A percentile compares a stretch with the other conserved stretches of the same genome.
Conservation (phyloP, 2,329 filamentous ascomycete genomes). For the Colletotrichum sp. region DNA sequence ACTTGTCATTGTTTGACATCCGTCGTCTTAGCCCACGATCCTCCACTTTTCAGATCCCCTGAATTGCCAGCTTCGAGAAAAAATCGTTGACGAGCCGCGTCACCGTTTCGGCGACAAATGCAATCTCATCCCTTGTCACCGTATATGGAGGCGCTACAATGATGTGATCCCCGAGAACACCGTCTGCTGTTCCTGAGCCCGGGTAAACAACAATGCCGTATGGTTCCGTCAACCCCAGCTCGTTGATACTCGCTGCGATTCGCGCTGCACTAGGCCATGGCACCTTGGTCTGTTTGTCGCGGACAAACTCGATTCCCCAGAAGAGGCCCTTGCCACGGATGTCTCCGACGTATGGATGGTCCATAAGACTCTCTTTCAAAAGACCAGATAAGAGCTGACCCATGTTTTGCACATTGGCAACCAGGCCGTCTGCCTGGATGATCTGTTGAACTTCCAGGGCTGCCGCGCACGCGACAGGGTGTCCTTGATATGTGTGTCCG, state of each 20-base stretch:
- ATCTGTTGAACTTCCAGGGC: slow-evolving; percentile 43
- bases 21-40: not conserved
- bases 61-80: slow-evolving; percentile 31
- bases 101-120: slow-evolving; percentile 26
- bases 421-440: slow-evolving; percentile 34
- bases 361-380: slow-evolving; percentile 29
- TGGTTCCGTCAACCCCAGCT: slow-evolving; percentile 25
- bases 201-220: slow-evolving; percentile 62
- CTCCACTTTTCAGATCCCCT: not conserved
- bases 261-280: slow-evolving; percentile 38
- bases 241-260: slow-evolving; percentile 35
- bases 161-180: slow-evolving; percentile 70
- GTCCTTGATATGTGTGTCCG: slow-evolving; percentile 60
- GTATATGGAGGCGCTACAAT: slow-evolving; percentile 74
- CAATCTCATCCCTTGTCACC: slow-evolving; percentile 60
- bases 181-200: slow-evolving; percentile 63
- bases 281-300: slow-evolving; percentile 36
- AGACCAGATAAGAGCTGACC: slow-evolving; percentile 32
- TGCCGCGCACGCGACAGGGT: slow-evolving; percentile 43
- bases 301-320: slow-evolving; percentile 52
- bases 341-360: slow-evolving; percentile 40
- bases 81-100: slow-evolving; percentile 45
- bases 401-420: slow-evolving; percentile 34
- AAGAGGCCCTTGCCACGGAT: slow-evolving; percentile 49
- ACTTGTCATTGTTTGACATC: not conserved